A percentile compares a stretch with the other conserved stretches of the same genome.
Conservation (phyloP, 345 rosid species). For the Euphorbia pulcherrima region DNA sequence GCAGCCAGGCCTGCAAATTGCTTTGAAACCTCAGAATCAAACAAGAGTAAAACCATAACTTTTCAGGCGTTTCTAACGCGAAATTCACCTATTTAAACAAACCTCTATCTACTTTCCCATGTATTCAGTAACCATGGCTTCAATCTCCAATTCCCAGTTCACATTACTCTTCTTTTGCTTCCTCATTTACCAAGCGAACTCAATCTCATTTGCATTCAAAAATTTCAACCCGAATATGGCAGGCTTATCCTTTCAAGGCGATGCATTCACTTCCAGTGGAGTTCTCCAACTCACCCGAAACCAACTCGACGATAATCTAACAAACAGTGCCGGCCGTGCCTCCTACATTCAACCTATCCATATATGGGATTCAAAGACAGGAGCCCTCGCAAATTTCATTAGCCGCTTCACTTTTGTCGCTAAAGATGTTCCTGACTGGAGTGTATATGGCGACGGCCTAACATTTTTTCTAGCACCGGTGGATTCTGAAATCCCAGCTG, state of each 20-base stretch:
- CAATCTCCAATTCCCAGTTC: not conserved
- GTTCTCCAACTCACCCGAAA: constrained; percentile 40
- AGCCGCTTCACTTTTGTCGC: constrained; percentile 39
- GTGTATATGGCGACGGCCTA: constrained; percentile 34
- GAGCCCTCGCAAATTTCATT: constrained; percentile 38
- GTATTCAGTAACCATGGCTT: not conserved
- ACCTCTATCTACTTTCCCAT: not conserved
- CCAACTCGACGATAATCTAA: constrained; percentile 17
- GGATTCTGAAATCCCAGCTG: constrained; percentile 28
- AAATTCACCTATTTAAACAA: not conserved
- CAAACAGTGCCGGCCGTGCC: constrained; percentile 40
- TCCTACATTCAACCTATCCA: constrained; percentile 32
- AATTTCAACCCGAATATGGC: constrained; percentile 25
- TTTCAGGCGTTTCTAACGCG: not conserved
- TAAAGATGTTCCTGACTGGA: not conserved
- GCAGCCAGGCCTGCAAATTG: not conserved
- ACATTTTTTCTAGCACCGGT: constrained; percentile 44
- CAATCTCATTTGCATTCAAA: constrained; percentile 31
- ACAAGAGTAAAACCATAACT: not conserved
- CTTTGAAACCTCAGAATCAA: not conserved
- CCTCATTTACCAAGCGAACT: constrained; percentile 15
- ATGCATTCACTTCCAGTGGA: constrained; percentile 23
- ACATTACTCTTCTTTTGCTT: not conserved
- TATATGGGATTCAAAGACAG: constrained; percentile 38
- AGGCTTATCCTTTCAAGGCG: constrained; percentile 31